Percentiles rank a stretch among this genome's conserved stretches.
These are phyloP conservation scores for Sarocladiaceae sp. DNA, from an alignment of 2,329 filamentous ascomycete genomes.

Conservation along the genomic window DNA sequence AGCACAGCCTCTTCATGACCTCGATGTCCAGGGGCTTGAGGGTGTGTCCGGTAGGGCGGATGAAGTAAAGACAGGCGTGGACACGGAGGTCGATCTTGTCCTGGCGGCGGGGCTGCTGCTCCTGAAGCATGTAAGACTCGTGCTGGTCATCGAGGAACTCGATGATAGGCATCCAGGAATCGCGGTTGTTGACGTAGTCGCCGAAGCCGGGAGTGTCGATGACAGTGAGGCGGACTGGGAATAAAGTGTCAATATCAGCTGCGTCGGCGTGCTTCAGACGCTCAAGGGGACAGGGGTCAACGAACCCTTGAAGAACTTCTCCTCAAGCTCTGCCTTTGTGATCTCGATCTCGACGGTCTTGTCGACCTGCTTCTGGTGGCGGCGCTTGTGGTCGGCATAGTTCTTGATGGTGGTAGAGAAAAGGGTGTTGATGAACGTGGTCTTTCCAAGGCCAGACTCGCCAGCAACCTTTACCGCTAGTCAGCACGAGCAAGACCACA, in stretches of 20 bases:
- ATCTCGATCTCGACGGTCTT: constrained; percentile 99
- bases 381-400: constrained; percentile 99
- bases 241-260: constrained; percentile 15
- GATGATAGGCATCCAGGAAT: constrained; percentile 99
- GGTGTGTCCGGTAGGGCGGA: constrained; percentile 95
- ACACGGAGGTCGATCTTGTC: constrained; percentile 99
- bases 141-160: constrained; percentile 99
- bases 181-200: constrained; percentile 99
- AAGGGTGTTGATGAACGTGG: constrained; percentile 99
- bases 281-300: constrained; percentile 9
- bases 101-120: constrained; percentile 94
- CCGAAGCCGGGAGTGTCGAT: constrained; percentile 99
- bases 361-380: constrained; percentile 98
- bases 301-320: constrained; percentile 99
- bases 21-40: constrained; percentile 98
- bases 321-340: constrained; percentile 98
- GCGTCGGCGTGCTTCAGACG: constrained; percentile 4
- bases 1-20: constrained; percentile 99
- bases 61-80: constrained; percentile 98
- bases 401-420: constrained; percentile 99
- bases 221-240: constrained; percentile 86
- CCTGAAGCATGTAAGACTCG: constrained; percentile 99
- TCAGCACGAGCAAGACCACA: constrained; percentile 9
- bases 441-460: constrained; percentile 98
- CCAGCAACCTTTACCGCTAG: constrained; percentile 69